Conservation (phyloP, 2,329 filamentous ascomycete genomes). For the Pestalotiopsis sp. region DNA sequence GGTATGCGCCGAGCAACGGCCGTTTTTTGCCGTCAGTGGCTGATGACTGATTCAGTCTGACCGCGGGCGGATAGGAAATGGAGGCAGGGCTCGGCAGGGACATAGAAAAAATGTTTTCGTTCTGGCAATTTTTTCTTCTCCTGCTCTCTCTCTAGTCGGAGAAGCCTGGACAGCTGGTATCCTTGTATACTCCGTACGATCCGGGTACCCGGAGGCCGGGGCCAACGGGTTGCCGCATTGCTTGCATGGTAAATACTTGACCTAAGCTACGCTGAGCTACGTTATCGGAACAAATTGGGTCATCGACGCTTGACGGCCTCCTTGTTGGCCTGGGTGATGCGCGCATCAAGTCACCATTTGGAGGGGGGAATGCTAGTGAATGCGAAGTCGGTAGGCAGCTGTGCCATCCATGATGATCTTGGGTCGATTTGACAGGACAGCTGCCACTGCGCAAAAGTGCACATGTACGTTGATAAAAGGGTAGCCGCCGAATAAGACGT, state of each 20-base stretch:
- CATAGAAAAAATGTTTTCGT: background rate
- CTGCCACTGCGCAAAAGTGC: background rate
- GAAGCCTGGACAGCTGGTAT: background rate
- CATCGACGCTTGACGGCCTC: background rate
- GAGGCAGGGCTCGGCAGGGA: too few species aligned
- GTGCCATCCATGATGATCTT: background rate
- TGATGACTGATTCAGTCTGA: constrained; percentile 1
- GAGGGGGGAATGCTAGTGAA: too few species aligned
- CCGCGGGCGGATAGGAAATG: background rate
- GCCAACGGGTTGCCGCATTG: background rate
- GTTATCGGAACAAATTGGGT: background rate
- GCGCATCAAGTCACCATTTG: too few species aligned
- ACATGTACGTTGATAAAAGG: background rate
- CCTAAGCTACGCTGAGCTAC: background rate
- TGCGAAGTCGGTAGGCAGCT: too few species aligned
- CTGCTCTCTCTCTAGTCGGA: background rate
- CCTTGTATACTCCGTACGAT: background rate
- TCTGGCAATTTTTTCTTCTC: background rate
- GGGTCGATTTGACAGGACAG: background rate
- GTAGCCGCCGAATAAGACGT: background rate
- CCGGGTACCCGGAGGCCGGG: background rate
- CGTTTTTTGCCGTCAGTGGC: background rate
- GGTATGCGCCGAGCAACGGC: constrained; percentile 5
- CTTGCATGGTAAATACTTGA: background rate
- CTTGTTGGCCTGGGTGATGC: background rate